Percentiles rank a stretch among this genome's conserved stretches.
These are phyloP conservation scores for Thielaviopsis cerberus DNA, from an alignment of 2,329 filamentous ascomycete species.

Conservation along the genomic window DNA sequence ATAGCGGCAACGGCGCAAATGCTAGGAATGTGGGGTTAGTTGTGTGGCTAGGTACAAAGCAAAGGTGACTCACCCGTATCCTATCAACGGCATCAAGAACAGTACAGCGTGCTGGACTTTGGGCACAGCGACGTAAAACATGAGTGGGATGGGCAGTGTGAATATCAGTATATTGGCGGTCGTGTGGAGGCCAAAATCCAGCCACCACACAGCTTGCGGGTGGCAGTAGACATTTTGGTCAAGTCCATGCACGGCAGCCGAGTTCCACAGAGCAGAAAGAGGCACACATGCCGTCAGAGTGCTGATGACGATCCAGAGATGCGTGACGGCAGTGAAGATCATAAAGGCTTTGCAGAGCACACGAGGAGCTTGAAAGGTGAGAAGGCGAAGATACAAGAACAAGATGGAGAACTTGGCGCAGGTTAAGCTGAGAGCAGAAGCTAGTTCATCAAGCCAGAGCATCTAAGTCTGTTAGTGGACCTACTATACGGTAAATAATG, in stretches of 20 bases:
- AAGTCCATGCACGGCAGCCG: not conserved
- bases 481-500: not conserved
- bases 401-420: constrained; percentile 15
- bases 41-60: not conserved
- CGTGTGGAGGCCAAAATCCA: constrained; percentile 17
- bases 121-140: constrained; percentile 16
- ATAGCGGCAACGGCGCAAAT: constrained; percentile 21
- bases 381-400: constrained; percentile 15
- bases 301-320: constrained; percentile 14
- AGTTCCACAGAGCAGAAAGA: constrained; percentile 13
- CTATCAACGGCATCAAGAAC: constrained; percentile 15
- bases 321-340: constrained; percentile 12
- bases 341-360: constrained; percentile 13
- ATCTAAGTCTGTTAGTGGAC: not conserved
- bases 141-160: constrained; percentile 16
- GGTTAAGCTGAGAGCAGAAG: constrained; percentile 13
- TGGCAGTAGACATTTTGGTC: constrained; percentile 9
- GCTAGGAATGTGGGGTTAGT: constrained; percentile 13
- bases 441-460: constrained; percentile 10
- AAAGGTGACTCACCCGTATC: constrained; percentile 14
- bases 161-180: constrained; percentile 17
- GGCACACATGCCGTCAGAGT: constrained; percentile 15
- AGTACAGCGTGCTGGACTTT: constrained; percentile 15
- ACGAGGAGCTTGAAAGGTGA: constrained; percentile 14
- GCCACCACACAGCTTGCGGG: constrained; percentile 15